phyloP scores from a whole-genome alignment of 179 eudicot species.

The Carnegiea gigantea region DNA sequence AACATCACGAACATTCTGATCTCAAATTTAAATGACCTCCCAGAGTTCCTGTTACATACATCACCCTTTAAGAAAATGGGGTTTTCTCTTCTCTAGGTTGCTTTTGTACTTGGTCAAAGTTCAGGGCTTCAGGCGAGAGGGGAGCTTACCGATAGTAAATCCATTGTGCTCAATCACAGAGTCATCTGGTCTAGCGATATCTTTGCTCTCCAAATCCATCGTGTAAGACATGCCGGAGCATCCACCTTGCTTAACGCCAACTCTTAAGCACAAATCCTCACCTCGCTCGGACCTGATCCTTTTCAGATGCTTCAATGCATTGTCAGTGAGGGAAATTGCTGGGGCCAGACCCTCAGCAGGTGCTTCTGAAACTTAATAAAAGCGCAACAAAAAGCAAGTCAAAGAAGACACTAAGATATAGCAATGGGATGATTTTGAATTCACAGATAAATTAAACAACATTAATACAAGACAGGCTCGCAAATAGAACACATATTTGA shows the following conservation, averaged over 20 bases:
- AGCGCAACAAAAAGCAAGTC: conserved; percentile 1
- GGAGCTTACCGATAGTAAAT: conserved; percentile 73
- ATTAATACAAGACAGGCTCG: not conserved
- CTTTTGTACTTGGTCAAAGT: not conserved
- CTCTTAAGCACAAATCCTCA: conserved; percentile 84
- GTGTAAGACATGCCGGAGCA: conserved; percentile 98
- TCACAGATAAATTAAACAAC: not conserved
- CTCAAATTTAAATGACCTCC: not conserved
- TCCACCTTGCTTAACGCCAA: conserved; percentile 98
- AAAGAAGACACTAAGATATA: not conserved
- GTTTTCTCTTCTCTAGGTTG: too few species aligned
- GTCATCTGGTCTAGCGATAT: conserved; percentile 74
- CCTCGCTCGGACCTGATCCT: conserved; percentile 71
- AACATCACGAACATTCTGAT: not conserved
- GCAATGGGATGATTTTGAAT: not conserved
- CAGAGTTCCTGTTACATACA: too few species aligned
- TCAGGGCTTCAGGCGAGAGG: not conserved
- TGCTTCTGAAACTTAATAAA: conserved; percentile 30
- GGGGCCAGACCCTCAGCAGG: conserved; percentile 75
- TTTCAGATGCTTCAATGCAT: conserved; percentile 83
- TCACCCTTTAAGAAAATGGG: too few species aligned
- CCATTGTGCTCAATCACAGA: conserved; percentile 77
- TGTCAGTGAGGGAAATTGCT: conserved; percentile 70
- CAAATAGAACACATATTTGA: not conserved
- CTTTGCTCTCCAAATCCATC: conserved; percentile 94